Evolutionary conservation across 768 basidiomycete genomes (phyloP), one percentile per base, ranked within the genome.

Genomic region (Lactifluus piperatus): DNA sequence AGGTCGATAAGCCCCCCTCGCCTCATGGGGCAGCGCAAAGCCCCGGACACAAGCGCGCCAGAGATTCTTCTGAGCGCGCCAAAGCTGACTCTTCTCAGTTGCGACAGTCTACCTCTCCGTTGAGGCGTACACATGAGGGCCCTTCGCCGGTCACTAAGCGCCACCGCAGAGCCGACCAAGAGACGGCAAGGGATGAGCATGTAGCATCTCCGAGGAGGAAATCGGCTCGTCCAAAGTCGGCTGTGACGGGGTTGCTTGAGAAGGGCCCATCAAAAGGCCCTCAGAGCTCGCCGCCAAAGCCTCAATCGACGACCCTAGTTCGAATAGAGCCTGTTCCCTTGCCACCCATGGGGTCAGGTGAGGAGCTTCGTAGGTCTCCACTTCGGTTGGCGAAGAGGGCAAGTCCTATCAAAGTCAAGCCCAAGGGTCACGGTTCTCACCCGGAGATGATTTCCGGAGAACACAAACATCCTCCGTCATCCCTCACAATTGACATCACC

Each of bases 401-500:
- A 5, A 48, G 60, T 16, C 26, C 66, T 3, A 18, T 59, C 2
- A 41, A 60, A 8, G 43, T 54, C n/a, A 63, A 59, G 14, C 52
- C 11, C 2, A 56, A 54, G 46, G 44, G 49, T 14, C 43, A 56
- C 22, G 43, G 41, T 10, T 8, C 37, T 26, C 53, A 30, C 16
- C 10, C 55, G 24, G 36, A 44, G 26, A 47, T 41, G 16, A 51
- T 32, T n/a, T 48, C 45, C 20, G 29, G 22, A 18, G 47, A 44
- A 36, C 43, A 26, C 30, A n/a, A 8, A 10, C 48, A 20, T 24
- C 58, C 49, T 9, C 39, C 29, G 34, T 46, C 52, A 32, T 49
- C 62, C 11, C 56, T 64, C 14, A 65, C 60, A 39, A 62, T 62
- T 16, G 70, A 67, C 3, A 63, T 62, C 18, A 69, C 64, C 51